Evolutionary conservation across 108 stramenopile genomes (phyloP), one percentile per base, ranked within the genome.

Genomic region (Discostella pseudostelligera): DNA sequence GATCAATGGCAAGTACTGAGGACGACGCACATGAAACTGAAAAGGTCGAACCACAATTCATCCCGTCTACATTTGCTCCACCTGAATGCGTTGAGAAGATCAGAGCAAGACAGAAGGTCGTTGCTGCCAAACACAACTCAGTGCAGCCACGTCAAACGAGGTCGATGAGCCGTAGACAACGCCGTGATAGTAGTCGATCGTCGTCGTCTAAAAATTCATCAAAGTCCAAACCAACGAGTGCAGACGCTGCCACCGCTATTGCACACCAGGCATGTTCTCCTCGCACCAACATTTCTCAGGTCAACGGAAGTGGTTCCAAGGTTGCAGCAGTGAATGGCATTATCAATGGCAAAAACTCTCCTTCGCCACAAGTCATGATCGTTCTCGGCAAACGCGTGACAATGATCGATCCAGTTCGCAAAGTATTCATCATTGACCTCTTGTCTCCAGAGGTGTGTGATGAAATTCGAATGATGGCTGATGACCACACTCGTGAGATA

Each of bases 351-450:
- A 16, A 22, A 3, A 40, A 35, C 13, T 44, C 70, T 0, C n/a
- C 70, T 12, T 12, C 10, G 1, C 40, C 63, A 0, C 26, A 71
- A 43, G 54, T 77, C 46, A 32, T 65, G 50, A 77, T 57, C 51
- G 35, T 73, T 46, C 63, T 70, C n/a, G 80, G 80, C 26, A 70
- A 68, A 51, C 29, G 50, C 53, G 78, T 79, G 7, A 74, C 78
- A 16, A 79, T 79, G 62, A 59, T 80, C 19, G 70, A 76, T 72
- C 39, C 58, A 13, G 66, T 36, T 2, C 66, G 70, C 17, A 83
- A 83, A 50, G 67, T 78, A 24, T 79, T 78, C 48, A 51, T 79
- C n/a, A 49, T 83, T 46, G 81, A 83, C 64, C 74, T 79, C 6
- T 62, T 83, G 14, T 76, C 81, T 17, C 74, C 78, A 7, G 74